phyloP scores from a whole-genome alignment of 345 rosid species.

The Lepidium sativum region DNA sequence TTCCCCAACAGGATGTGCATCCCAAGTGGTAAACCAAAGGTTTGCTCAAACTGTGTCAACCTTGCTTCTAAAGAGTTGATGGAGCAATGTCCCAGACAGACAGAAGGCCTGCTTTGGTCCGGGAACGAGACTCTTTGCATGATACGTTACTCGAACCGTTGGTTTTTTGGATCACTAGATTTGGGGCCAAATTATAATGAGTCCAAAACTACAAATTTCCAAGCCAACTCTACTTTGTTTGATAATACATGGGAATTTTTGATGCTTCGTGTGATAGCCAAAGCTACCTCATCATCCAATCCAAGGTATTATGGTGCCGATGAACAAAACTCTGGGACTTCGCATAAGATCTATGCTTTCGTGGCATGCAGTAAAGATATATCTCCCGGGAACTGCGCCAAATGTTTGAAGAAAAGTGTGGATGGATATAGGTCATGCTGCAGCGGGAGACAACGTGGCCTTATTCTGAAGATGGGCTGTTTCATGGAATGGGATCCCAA shows the following conservation, averaged over 20 bases:
- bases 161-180: neutral
- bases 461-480: neutral
- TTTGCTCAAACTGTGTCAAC: slow-evolving; percentile 16
- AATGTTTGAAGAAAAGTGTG: neutral
- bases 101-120: slow-evolving; percentile 22
- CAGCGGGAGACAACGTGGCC: neutral
- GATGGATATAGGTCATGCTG: neutral
- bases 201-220: too few species aligned
- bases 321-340: neutral
- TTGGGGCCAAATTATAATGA: neutral
- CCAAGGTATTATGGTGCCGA: neutral
- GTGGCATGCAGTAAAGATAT: neutral
- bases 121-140: slow-evolving; percentile 7
- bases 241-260: neutral
- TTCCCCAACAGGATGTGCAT: neutral
- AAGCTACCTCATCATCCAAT: neutral
- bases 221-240: neutral
- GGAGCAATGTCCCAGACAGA: neutral
- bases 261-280: neutral
- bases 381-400: neutral
- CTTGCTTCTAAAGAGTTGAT: neutral
- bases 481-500: neutral
- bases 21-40: neutral
- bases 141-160: slow-evolving; percentile 26
- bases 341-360: neutral